A percentile compares a stretch with the other conserved stretches of the same genome.
These are phyloP conservation scores for Yarrowia bubula DNA, from an alignment of 805 yeast species.

Conservation along the genomic window DNA sequence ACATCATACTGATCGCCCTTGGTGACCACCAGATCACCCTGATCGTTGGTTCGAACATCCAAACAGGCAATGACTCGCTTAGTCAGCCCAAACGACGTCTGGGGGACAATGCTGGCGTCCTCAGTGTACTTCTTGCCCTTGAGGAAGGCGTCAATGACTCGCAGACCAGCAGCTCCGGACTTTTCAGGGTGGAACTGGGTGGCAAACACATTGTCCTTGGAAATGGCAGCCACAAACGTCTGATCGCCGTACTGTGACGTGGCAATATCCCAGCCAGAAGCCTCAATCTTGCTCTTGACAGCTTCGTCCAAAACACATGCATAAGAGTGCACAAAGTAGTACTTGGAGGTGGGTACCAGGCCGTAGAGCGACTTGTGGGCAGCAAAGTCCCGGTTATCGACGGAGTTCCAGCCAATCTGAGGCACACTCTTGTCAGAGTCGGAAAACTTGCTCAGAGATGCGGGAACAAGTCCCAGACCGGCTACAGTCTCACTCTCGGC, in stretches of 20 bases:
- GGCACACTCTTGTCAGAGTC: conserved; percentile 77
- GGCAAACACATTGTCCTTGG: conserved; percentile 78
- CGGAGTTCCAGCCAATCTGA: conserved; percentile 89
- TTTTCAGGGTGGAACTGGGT: conserved; percentile 99
- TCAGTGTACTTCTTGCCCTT: conserved; percentile 43
- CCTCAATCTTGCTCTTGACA: conserved; percentile 11
- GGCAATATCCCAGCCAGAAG: conserved; percentile 68
- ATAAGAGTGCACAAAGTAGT: conserved; percentile 93
- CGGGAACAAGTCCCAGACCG: conserved; percentile 62
- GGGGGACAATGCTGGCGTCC: conserved; percentile 28
- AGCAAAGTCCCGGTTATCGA: conserved; percentile 28
- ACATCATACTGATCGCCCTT: conserved; percentile 99
- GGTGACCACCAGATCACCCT: conserved; percentile 94
- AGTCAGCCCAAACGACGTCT: conserved; percentile 56
- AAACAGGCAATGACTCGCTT: conserved; percentile 93
- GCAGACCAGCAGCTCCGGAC: conserved; percentile 86
- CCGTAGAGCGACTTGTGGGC: conserved; percentile 50
- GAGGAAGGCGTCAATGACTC: conserved; percentile 70
- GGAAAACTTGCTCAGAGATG: conserved; percentile 60
- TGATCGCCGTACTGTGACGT: conserved; percentile 73
- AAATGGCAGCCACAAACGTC: conserved; percentile 76
- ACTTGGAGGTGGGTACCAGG: conserved; percentile 64
- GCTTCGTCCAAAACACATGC: conserved; percentile 54
- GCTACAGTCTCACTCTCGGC: conserved; percentile 63
- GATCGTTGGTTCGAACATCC: conserved; percentile 93